Conservation (phyloP, 345 rosid genomes). For the Eucalyptus tenuipes region DNA sequence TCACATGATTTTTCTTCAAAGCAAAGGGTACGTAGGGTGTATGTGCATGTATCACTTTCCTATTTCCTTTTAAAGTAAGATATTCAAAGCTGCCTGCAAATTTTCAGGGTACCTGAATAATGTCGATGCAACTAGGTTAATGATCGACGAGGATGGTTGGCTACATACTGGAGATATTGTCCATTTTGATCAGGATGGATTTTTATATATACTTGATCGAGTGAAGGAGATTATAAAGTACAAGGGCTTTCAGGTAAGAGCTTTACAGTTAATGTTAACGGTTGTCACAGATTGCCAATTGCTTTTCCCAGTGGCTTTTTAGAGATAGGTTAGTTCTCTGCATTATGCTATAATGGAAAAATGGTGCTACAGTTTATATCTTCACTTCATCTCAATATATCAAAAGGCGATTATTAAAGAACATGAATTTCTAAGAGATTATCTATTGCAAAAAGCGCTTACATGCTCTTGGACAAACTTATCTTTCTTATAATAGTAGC, state of each 20-base stretch:
- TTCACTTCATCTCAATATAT: not conserved
- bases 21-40: not conserved
- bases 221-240: conserved; percentile 79
- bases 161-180: conserved; percentile 82
- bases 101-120: conserved; percentile 60
- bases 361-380: not conserved
- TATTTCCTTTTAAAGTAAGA: not conserved
- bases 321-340: not conserved
- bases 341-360: not conserved
- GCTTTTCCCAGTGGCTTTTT: not conserved
- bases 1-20: not conserved
- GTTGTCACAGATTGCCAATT: not conserved
- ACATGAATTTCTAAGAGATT: not conserved
- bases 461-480: not conserved
- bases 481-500: not conserved
- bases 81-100: not conserved
- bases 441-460: not conserved
- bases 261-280: not conserved
- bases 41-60: not conserved
- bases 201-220: conserved; percentile 50
- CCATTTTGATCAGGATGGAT: conserved; percentile 70
- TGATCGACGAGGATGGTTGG: conserved; percentile 64
- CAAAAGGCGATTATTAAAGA: not conserved
- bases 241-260: conserved; percentile 76
- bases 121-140: conserved; percentile 38